Base-by-base conservation (phyloP, 192 early-diverging fungal species). In the Cladochytrium replicatum region DNA sequence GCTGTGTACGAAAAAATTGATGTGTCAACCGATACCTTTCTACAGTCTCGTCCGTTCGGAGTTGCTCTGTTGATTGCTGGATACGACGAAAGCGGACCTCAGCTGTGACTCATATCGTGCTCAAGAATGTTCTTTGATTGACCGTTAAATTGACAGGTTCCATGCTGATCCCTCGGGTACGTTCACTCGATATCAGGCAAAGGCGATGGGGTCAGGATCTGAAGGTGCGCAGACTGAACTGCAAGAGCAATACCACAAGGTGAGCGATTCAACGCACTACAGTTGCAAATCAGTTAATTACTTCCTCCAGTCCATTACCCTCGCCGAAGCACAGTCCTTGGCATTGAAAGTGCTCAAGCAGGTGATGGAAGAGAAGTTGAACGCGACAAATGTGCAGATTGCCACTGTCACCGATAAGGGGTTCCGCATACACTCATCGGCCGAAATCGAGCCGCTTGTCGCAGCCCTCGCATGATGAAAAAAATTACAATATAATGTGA, bases 291-390 rank as follows among this genome's bases (percentile, higher is more conserved):
- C 23, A 6, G 4, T 2, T 52, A 46, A 17, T 21, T 26, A 26
- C 45, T 39, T 7, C 15, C n/a, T 19, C 3, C 55, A 86, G 78
- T 84, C 85, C 2, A 67, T 97, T 43, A 86, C 84, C 1, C 60
- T 97, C 57, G 67, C 72, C 8, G 90, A 97, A 52, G 96, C 93
- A 4, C 83, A 91, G 62, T 69, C 75, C 4, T 61, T 97, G 47
- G 82, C 93, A 19, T 78, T 99, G 30, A 96, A 92, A 76, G 88
- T 97, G 13, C 69, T 99, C 29, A 99, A 99, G 78, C 84, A 91
- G 58, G 96, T 99, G 17, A 99, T 99, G 93, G 96, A 99, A 65
- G 96, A 99, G 71, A 99, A 99, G 69, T 76, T 99, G 29, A 93
- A 81, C 65, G 82, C 84, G 49, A 82, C 82, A 7, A 99, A 99